Conservation (phyloP, 331 rosid species). For the Rhamnella rubrinervis region DNA sequence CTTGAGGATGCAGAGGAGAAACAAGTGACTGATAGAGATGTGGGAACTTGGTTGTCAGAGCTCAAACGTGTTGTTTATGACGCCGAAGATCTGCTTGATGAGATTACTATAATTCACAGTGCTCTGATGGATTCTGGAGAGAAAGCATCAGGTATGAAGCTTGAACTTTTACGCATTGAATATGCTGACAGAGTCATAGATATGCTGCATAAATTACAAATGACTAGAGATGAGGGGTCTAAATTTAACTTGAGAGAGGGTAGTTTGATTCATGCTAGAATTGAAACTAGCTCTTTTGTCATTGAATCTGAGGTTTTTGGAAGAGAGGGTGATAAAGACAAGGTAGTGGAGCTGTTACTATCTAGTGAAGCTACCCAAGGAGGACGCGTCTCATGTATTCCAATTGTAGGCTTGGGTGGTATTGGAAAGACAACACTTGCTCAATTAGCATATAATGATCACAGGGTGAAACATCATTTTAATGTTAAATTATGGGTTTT, state of each 20-base stretch:
- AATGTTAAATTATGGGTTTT: constrained; percentile 16
- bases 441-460: constrained; percentile 20
- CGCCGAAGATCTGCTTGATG: constrained; percentile 13
- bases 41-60: constrained; percentile 13
- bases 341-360: constrained; percentile 1
- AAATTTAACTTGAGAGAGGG: constrained; percentile 1
- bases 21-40: neutral
- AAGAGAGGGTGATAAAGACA: constrained; percentile 23
- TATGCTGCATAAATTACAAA: constrained; percentile 1
- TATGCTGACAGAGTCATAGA: neutral
- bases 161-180: too few species aligned
- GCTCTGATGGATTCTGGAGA: too few species aligned
- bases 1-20: constrained; percentile 17
- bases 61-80: constrained; percentile 2
- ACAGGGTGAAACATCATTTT: neutral
- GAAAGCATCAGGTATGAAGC: too few species aligned
- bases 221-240: neutral
- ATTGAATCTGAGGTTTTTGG: constrained; percentile 21
- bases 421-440: constrained; percentile 30
- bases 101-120: neutral
- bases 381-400: constrained; percentile 2
- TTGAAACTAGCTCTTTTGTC: constrained; percentile 20
- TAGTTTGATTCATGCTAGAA: neutral
- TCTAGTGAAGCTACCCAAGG: neutral
- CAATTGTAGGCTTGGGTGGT: constrained; percentile 28